These are phyloP conservation scores for Saccharomycopsis hybrid DNA, from an alignment of 1,139 yeast species.

Conservation along the genomic window DNA sequence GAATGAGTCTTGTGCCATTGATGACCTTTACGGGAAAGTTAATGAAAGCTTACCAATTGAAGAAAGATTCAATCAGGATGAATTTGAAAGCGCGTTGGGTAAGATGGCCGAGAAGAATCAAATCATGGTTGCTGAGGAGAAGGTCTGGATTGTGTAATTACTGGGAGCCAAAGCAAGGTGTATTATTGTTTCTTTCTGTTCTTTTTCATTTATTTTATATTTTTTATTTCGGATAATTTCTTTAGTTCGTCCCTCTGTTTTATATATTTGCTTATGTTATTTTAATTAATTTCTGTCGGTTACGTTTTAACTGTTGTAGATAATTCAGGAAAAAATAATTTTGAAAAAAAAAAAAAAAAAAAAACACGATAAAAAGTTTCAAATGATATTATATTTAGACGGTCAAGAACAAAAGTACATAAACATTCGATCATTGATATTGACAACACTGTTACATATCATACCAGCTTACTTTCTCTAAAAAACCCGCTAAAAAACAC, in stretches of 20 bases:
- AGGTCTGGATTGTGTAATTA: constrained; percentile 50
- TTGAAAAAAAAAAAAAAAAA: too few relatives aligned
- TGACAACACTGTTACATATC: too few relatives aligned
- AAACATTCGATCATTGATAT: too few relatives aligned
- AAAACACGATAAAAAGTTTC: too few relatives aligned
- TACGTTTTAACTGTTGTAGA: background rate
- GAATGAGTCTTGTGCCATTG: constrained; percentile 42
- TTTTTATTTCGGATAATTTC: too few relatives aligned
- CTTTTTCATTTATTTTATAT: background rate
- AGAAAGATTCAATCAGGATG: constrained; percentile 47
- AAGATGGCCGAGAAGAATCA: constrained; percentile 50
- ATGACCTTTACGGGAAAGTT: constrained; percentile 37
- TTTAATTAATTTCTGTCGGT: background rate
- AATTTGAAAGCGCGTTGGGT: constrained; percentile 47
- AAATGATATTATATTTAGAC: too few relatives aligned
- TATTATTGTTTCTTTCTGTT: background rate
- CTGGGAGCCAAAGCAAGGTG: too few relatives aligned
- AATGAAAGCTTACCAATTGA: constrained; percentile 55
- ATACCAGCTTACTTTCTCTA: background rate
- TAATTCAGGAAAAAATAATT: too few relatives aligned
- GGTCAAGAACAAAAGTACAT: too few relatives aligned
- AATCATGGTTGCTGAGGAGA: constrained; percentile 55
- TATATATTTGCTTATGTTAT: background rate
- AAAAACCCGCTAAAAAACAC: background rate
- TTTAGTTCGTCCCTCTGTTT: constrained; percentile 5